phyloP scores from a whole-genome alignment of 306 rosid genomes.

The Aeschynomene evenia region DNA sequence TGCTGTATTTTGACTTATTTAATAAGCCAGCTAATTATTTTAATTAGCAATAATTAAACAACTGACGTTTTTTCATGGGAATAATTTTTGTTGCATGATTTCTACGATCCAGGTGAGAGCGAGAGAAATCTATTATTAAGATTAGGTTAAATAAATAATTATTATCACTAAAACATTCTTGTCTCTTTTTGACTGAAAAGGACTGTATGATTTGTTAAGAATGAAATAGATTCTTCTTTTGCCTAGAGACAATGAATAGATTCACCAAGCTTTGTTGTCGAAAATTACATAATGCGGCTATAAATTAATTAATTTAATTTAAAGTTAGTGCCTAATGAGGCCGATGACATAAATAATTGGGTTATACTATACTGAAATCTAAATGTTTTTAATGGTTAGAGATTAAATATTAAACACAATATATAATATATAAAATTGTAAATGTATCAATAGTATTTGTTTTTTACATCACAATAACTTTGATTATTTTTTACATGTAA shows the following conservation, averaged over 20 bases:
- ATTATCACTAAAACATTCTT: constrained; percentile 21
- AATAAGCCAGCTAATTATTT: no score
- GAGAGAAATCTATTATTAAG: neutral
- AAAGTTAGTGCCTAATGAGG: constrained; percentile 29
- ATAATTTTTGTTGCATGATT: neutral
- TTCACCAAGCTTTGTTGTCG: constrained; percentile 34
- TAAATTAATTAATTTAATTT: constrained; percentile 27
- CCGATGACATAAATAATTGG: constrained; percentile 29
- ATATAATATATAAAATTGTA: no score
- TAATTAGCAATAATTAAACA: neutral
- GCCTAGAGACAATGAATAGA: constrained; percentile 42
- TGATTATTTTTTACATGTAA: no score
- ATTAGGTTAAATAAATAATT: constrained; percentile 15
- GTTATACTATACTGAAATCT: no score
- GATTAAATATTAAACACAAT: no score
- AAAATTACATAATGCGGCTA: constrained; percentile 38
- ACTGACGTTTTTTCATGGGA: neutral
- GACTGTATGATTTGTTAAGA: constrained; percentile 30
- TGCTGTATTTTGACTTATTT: neutral
- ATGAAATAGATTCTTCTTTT: constrained; percentile 31
- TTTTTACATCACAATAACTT: no score
- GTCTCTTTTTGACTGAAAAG: constrained; percentile 32
- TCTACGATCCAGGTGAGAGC: neutral
- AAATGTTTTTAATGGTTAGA: no score
- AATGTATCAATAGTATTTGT: no score